Evolutionary conservation across 768 basidiomycete genomes (phyloP).

Genomic region (Inosperma sp.): DNA sequence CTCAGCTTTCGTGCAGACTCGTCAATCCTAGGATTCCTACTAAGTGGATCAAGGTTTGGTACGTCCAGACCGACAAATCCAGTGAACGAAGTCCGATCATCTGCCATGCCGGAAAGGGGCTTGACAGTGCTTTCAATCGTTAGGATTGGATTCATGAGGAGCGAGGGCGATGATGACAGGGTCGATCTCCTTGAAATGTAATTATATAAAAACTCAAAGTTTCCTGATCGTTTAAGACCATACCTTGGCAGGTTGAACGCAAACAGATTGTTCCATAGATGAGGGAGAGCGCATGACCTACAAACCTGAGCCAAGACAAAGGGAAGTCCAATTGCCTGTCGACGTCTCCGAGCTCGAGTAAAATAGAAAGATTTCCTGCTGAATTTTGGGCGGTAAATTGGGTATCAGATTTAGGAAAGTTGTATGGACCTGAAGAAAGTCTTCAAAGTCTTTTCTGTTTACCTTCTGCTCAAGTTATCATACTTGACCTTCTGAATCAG

Average conservation of each 20-base stretch:
- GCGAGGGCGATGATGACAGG: constrained; percentile 8
- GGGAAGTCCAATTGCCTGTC: constrained; percentile 2
- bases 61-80: constrained; percentile 7
- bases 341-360: constrained; percentile 6
- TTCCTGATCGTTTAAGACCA: constrained; percentile 8
- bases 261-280: constrained; percentile 12
- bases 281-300: constrained; percentile 4
- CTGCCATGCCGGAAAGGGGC: constrained; percentile 5
- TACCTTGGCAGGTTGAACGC: constrained; percentile 3
- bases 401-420: constrained; percentile 5
- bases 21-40: constrained; percentile 1
- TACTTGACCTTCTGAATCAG: too few species aligned
- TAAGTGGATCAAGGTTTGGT: background rate
- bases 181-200: constrained; percentile 7
- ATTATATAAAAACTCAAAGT: constrained; percentile 1
- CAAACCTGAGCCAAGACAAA: constrained; percentile 11
- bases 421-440: constrained; percentile 9
- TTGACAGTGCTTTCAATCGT: constrained; percentile 10
- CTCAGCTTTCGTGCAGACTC: constrained; percentile 1
- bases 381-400: constrained; percentile 11
- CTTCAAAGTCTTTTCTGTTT: too few species aligned
- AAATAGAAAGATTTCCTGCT: constrained; percentile 12
- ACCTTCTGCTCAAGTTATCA: too few species aligned
- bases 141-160: constrained; percentile 5
- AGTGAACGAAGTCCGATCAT: constrained; percentile 3